phyloP scores from a whole-genome alignment of 2,329 filamentous ascomycete genomes.

The Apiospora phragmitis region DNA sequence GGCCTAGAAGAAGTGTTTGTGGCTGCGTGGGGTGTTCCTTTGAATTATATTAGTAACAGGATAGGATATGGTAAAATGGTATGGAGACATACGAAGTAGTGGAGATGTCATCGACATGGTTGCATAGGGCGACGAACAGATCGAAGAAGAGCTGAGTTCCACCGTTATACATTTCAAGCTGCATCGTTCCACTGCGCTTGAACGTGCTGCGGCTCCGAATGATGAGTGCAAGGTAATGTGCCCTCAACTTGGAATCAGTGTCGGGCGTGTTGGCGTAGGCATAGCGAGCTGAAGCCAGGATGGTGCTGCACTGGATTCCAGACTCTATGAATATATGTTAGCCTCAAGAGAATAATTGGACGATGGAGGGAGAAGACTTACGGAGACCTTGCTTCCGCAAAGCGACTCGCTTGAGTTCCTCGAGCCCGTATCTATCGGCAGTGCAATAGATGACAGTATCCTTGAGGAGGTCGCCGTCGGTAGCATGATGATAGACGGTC shows the following conservation, averaged over 20 bases:
- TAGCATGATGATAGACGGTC: conserved; percentile 67
- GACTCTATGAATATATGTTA: conserved; percentile 50
- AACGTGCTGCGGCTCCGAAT: conserved; percentile 86
- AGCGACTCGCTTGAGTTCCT: conserved; percentile 81
- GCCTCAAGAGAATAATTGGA: conserved; percentile 9
- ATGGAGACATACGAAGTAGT: conserved; percentile 20
- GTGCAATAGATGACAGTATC: conserved; percentile 92
- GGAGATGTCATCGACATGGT: conserved; percentile 76
- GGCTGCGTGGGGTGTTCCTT: conserved; percentile 48
- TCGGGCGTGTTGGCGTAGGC: conserved; percentile 89
- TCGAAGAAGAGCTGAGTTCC: conserved; percentile 87
- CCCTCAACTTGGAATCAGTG: conserved; percentile 84
- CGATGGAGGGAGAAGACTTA: conserved; percentile 38
- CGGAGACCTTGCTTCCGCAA: conserved; percentile 87
- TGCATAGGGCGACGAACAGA: conserved; percentile 88
- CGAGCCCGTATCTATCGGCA: conserved; percentile 79
- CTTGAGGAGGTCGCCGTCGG: conserved; percentile 72
- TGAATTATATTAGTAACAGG: conserved; percentile 18
- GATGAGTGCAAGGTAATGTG: conserved; percentile 90
- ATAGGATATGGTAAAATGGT: neutral
- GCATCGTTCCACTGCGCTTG: conserved; percentile 93
- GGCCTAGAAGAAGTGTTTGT: conserved; percentile 37
- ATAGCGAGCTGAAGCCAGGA: conserved; percentile 83
- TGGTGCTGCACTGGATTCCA: conserved; percentile 81
- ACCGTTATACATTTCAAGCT: conserved; percentile 88